A percentile compares a stretch with the other conserved stretches of the same genome.
Evolutionary conservation across 2,329 filamentous ascomycete genomes (phyloP).

Genomic region (Fusarium heterosporum): DNA sequence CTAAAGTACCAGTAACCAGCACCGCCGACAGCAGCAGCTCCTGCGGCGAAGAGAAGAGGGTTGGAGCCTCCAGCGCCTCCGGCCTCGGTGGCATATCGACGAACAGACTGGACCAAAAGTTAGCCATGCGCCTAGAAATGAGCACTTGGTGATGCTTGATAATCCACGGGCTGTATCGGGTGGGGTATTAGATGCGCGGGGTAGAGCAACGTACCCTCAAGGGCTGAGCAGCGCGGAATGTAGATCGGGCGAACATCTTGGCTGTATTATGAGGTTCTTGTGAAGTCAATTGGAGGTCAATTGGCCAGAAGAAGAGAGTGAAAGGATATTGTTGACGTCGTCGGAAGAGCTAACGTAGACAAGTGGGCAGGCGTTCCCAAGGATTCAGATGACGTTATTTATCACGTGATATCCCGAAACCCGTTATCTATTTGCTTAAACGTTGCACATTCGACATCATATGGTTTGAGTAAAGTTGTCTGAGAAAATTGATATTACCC

Average conservation of each 20-base stretch:
- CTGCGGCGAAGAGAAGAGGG: conserved; percentile 69
- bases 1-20: conserved; percentile 68
- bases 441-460: no score
- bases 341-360: conserved; percentile 21
- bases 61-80: conserved; percentile 66
- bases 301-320: conserved; percentile 30
- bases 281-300: conserved; percentile 43
- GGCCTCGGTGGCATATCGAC: conserved; percentile 76
- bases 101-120: conserved; percentile 59
- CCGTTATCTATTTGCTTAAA: no score
- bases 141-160: conserved; percentile 20
- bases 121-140: conserved; percentile 21
- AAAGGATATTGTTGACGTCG: conserved; percentile 17
- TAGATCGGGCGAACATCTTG: conserved; percentile 76
- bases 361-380: conserved; percentile 28
- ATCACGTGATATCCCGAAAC: conserved; percentile 37
- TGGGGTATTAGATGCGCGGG: conserved; percentile 4
- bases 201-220: conserved; percentile 65
- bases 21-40: conserved; percentile 68
- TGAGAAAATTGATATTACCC: no score
- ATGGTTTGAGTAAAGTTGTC: no score
- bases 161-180: conserved; percentile 14
- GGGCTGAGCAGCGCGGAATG: conserved; percentile 72
- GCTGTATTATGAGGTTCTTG: conserved; percentile 29
- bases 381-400: conserved; percentile 38